Evolutionary conservation across 768 basidiomycete genomes (phyloP).

Genomic region (Panus rudis): DNA sequence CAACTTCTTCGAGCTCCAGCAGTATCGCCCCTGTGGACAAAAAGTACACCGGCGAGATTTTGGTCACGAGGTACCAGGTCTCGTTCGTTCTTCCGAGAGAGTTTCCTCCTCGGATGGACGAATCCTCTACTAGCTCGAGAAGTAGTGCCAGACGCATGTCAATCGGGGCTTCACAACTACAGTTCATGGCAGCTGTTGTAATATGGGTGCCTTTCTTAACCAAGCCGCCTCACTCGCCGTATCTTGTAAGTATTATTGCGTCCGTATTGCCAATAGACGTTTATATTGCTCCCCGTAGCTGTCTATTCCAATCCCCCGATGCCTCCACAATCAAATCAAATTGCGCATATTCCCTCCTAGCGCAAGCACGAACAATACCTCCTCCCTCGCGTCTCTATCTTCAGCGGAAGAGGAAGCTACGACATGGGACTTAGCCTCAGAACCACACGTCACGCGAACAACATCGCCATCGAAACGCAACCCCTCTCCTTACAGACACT

Average conservation of each 20-base stretch:
- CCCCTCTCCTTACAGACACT: conserved; percentile 54
- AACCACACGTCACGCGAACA: conserved; percentile 64
- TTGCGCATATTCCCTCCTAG: conserved; percentile 67
- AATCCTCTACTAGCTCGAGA: conserved; percentile 3
- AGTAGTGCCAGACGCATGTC: conserved; percentile 10
- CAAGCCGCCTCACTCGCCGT: conserved; percentile 67
- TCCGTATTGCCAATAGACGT: neutral
- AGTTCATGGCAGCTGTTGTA: conserved; percentile 79
- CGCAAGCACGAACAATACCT: conserved; percentile 32
- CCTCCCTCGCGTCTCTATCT: conserved; percentile 70
- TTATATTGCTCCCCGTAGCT: conserved; percentile 36
- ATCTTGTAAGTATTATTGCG: conserved; percentile 43
- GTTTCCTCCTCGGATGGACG: conserved; percentile 30
- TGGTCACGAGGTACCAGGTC: conserved; percentile 71
- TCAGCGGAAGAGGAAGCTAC: conserved; percentile 65
- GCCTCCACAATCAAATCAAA: conserved; percentile 68
- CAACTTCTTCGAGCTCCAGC: conserved; percentile 29
- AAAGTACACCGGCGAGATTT: conserved; percentile 67
- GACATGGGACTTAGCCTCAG: conserved; percentile 71
- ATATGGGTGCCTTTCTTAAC: conserved; percentile 66
- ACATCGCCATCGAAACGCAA: conserved; percentile 30
- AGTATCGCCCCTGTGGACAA: conserved; percentile 45
- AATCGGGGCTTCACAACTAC: conserved; percentile 34
- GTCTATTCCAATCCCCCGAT: conserved; percentile 71
- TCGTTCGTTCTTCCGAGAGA: conserved; percentile 70